A percentile compares a stretch with the other conserved stretches of the same genome.
phyloP scores from a whole-genome alignment of 495 filamentous ascomycete genomes.

The Penicillium desertorum region DNA sequence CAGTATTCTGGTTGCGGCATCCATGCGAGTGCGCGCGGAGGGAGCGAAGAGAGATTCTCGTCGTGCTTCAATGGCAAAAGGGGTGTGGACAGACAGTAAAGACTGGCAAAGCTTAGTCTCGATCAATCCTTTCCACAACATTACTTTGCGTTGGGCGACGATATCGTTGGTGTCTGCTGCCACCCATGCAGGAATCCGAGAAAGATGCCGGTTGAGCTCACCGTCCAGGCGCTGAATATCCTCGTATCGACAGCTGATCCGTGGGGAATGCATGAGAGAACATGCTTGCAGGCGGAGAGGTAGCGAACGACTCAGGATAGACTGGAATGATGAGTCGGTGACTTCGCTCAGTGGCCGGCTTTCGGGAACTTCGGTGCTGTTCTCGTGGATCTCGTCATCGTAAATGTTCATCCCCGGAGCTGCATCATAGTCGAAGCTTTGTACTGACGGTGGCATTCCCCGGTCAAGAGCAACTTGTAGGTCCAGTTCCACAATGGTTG shows the following conservation, averaged over 20 bases:
- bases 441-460: constrained; percentile 57
- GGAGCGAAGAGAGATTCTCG: constrained; percentile 40
- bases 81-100: constrained; percentile 43
- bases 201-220: constrained; percentile 40
- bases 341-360: constrained; percentile 31
- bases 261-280: constrained; percentile 43
- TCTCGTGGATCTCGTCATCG: constrained; percentile 43
- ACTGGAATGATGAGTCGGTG: constrained; percentile 44
- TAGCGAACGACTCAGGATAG: constrained; percentile 34
- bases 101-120: constrained; percentile 41
- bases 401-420: constrained; percentile 53
- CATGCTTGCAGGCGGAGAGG: constrained; percentile 41
- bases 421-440: constrained; percentile 57
- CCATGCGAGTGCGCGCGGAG: constrained; percentile 40
- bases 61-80: constrained; percentile 44
- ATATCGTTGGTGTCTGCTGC: constrained; percentile 24
- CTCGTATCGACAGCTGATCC: constrained; percentile 45
- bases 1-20: constrained; percentile 42
- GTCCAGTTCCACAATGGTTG: constrained; percentile 61
- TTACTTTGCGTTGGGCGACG: constrained; percentile 33
- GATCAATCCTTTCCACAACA: constrained; percentile 35
- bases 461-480: constrained; percentile 60
- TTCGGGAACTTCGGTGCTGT: constrained; percentile 33
- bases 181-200: constrained; percentile 38
- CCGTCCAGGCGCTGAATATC: constrained; percentile 46